phyloP scores from a whole-genome alignment of 2,329 filamentous ascomycete species.

The Aspergillus cejpii region DNA sequence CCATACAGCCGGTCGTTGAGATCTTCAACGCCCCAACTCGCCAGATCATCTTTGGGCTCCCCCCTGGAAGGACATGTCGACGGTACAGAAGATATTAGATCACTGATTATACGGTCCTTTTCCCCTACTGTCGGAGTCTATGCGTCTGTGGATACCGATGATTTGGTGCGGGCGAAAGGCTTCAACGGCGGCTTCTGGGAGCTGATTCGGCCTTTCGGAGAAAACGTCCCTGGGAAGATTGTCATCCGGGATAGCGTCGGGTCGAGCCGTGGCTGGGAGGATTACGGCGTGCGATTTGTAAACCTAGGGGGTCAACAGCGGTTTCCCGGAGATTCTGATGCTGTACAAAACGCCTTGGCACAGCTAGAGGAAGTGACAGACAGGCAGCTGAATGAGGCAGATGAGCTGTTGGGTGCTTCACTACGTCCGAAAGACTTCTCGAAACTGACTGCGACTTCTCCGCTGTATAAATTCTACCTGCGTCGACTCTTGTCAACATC shows the following conservation, averaged over 20 bases:
- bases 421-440: conserved; percentile 27
- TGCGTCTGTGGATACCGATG: conserved; percentile 78
- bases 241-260: conserved; percentile 86
- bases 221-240: conserved; percentile 78
- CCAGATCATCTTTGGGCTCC: conserved; percentile 41
- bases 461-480: conserved; percentile 80
- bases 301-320: conserved; percentile 50
- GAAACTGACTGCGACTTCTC: conserved; percentile 50
- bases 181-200: conserved; percentile 76
- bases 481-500: conserved; percentile 74
- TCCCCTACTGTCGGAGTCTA: conserved; percentile 83
- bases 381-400: conserved; percentile 68
- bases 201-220: conserved; percentile 82
- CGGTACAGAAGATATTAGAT: conserved; percentile 51
- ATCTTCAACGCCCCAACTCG: conserved; percentile 47
- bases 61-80: conserved; percentile 49
- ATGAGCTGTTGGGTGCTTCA: conserved; percentile 44
- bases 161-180: conserved; percentile 73
- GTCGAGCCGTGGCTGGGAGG: conserved; percentile 72
- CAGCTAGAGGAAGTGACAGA: conserved; percentile 77
- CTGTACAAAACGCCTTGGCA: conserved; percentile 36
- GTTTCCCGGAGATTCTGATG: conserved; percentile 30
- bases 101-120: conserved; percentile 73
- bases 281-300: conserved; percentile 83
- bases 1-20: conserved; percentile 56